A percentile compares a stretch with the other conserved stretches of the same genome.
Conservation (phyloP, 306 rosid genomes). For the Cicer arietinum region DNA sequence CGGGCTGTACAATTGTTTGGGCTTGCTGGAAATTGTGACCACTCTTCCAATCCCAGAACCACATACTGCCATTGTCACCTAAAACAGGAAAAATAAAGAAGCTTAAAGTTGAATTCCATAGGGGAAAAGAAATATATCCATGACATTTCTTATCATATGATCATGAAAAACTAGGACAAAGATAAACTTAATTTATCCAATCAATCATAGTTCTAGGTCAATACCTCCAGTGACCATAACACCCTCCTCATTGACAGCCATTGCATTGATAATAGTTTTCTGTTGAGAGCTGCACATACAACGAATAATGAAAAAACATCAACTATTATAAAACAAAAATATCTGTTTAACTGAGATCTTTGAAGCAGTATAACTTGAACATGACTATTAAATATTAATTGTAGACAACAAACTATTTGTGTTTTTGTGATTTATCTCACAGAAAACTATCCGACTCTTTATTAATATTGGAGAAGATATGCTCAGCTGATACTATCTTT, state of each 20-base stretch:
- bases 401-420: constrained; percentile 19
- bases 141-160: background rate
- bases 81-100: constrained; percentile 7
- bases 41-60: constrained; percentile 99
- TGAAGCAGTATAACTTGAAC: constrained; percentile 21
- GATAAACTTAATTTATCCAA: constrained; percentile 13
- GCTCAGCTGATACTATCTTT: background rate
- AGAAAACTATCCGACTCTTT: constrained; percentile 11
- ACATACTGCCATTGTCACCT: constrained; percentile 98
- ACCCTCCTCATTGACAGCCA: constrained; percentile 98
- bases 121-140: background rate
- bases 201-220: constrained; percentile 29
- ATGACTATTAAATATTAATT: constrained; percentile 11
- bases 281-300: constrained; percentile 82
- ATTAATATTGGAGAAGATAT: constrained; percentile 2
- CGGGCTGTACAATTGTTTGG: constrained; percentile 96
- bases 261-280: constrained; percentile 91
- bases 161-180: constrained; percentile 15
- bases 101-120: background rate
- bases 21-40: constrained; percentile 96
- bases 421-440: constrained; percentile 14
- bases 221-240: constrained; percentile 97
- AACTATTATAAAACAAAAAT: background rate
- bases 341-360: background rate
- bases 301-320: constrained; percentile 25